Base-by-base conservation (phyloP, 345 rosid genomes). In the Nasturtium officinale region DNA sequence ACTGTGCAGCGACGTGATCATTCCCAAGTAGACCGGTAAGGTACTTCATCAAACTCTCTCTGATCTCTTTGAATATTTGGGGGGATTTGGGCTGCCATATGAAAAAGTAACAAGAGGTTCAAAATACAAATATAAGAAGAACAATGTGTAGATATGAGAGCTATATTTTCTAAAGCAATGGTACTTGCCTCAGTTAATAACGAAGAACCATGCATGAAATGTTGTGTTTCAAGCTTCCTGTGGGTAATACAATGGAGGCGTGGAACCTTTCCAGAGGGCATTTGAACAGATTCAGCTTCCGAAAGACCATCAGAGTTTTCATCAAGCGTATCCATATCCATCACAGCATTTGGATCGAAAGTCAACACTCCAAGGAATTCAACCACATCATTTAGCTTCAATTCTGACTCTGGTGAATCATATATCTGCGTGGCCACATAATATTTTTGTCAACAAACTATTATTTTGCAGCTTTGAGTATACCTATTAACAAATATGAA, bases 291-390 rank as follows among this genome's bases (percentile, higher is more conserved):
- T 63, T 72, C 71, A 70, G 83, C 90, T 71, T 88, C 96, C 66
- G 74, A 64, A 8, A 81, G 71, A 51, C 76, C 84, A 83, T 80
- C 85, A 28, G 81, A 59, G 59, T 55, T 45, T 29, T 80, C 95
- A 74, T 79, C 88, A 54, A 61, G 37, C 20, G 78, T 81, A 71
- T 76, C 82, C 58, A 76, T 70, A 70, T 78, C 87, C 51, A 52
- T 69, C 62, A 56, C 35, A 59, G 50, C 53, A 28, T 79, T 85
- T n/a, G 86, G 72, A 78, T 88, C 90, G 37, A 84, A 80, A 47
- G 90, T 82, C 53, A 91, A 77, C 71, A 91, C 87, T 45, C 97
- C 97, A 63, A 90, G 52, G 70, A 95, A 95, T 81, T 95, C 99
- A 71, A 89, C 83, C 69, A 90, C 88, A 33, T 95, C 97, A 51